Conservation (phyloP, 2,329 filamentous ascomycete species). For the Ophiocordyceps unilateralis region DNA sequence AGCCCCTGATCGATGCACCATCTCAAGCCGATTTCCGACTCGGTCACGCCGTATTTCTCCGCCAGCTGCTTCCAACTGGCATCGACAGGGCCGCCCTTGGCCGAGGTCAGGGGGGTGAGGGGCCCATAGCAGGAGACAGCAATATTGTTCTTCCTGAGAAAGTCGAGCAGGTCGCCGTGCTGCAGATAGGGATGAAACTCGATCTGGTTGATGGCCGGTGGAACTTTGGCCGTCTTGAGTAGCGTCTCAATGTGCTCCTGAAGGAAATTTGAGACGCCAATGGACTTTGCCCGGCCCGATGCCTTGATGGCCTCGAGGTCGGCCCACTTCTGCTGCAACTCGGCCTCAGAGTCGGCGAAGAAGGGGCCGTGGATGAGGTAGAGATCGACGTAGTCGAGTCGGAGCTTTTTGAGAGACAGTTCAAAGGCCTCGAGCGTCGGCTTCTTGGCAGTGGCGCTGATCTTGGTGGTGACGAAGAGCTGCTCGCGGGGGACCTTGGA, state of each 20-base stretch:
- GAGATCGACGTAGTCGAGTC: conserved; percentile 53
- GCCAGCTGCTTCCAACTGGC: conserved; percentile 31
- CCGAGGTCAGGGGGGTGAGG: conserved; percentile 30
- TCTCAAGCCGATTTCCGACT: conserved; percentile 37
- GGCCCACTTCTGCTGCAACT: conserved; percentile 42
- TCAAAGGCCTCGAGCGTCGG: conserved; percentile 33
- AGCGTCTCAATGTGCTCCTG: conserved; percentile 36
- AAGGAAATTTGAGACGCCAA: conserved; percentile 65
- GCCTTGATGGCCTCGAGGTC: conserved; percentile 48
- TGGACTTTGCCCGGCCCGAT: conserved; percentile 47
- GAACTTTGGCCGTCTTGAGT: conserved; percentile 39
- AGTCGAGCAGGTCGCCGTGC: conserved; percentile 40
- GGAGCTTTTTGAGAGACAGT: conserved; percentile 45
- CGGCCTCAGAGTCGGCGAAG: conserved; percentile 27
- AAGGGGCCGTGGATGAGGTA: conserved; percentile 47
- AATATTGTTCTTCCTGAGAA: conserved; percentile 39
- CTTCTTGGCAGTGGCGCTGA: conserved; percentile 21
- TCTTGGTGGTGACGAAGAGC: conserved; percentile 52
- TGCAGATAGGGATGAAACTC: conserved; percentile 65
- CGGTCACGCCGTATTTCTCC: conserved; percentile 38
- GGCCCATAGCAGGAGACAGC: conserved; percentile 37
- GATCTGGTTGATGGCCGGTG: conserved; percentile 63
- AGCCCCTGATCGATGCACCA: conserved; percentile 44
- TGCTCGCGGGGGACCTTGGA: conserved; percentile 45
- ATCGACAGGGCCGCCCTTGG: conserved; percentile 35